Evolutionary conservation across 1,139 yeast genomes (phyloP), one percentile per base, ranked within the genome.

Genomic region (Pichia sp.): DNA sequence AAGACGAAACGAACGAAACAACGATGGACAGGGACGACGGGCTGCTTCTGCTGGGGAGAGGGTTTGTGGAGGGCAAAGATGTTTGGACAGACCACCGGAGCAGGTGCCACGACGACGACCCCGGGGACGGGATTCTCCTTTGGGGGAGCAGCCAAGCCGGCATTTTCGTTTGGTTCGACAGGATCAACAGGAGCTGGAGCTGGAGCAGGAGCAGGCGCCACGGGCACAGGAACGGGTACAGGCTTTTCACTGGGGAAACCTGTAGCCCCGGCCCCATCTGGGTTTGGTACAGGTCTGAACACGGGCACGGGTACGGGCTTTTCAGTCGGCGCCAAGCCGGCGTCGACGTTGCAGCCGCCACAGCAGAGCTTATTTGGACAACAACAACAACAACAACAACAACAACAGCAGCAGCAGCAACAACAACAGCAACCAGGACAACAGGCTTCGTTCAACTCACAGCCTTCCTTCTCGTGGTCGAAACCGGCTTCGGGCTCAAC

Each of bases 401-500:
- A 60, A 48, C 69, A 61, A 51, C 65, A 63, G 63, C 73, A 65
- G 67, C 61, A 50, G 40, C 57, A 51, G 30, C 48, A 36, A 29
- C 53, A 34, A 27, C 55, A 36, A 42, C 44, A 27, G 24, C 54
- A 48, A 24, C 53, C 16, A 17, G 31, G 27, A 16, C 53, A 40
- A 20, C 49, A 36, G 33, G 57, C 45, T 52, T 85, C 81, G 12
- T 71, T 75, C 76, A 63, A 72, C 44, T 50, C 67, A 1, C 77
- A 75, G 57, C 79, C 79, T 6, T 72, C 78, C 2, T 75, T 75
- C 67, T 73, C 77, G 2, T 75, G 79, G 79, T 71, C 78, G 5
- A 45, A 52, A 42, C 54, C 54, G 5, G 7, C 40, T 16, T 17
- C 50, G 7, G 10, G 40, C 42, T 4, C 46, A 30, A 9, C 34